Evolutionary conservation across 352 stramenopile species (phyloP), one percentile per base, ranked within the genome.

Genomic region (Phytopythium cucurbitacearum): DNA sequence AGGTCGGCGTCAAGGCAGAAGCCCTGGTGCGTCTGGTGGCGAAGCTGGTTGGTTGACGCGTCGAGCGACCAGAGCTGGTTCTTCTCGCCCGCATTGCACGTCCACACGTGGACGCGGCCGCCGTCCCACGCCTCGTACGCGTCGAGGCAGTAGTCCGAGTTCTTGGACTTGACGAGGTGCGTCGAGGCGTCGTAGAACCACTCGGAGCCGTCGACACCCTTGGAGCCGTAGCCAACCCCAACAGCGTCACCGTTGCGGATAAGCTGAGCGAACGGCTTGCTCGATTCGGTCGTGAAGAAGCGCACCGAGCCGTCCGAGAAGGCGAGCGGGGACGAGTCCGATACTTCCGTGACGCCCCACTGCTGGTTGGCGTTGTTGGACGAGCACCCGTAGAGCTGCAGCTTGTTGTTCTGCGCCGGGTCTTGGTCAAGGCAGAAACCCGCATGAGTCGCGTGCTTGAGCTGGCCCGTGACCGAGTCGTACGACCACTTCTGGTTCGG

Each of bases 401-500:
- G 55, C 56, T 80, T 87, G 59, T 83, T 73, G 55, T 52, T 51
- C 37, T 80, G 61, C 0, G 34, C 55, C 9, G 72, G 43, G 48
- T 81, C 74, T 59, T 55, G 59, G 57, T 89, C 78, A 0, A 91
- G 56, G 40, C 81, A 91, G 44, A 88, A 73, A n/a, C 66, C 68
- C 28, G 60, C 50, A 60, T 86, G 68, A 9, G 48, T 70, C 2
- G 46, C 57, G 42, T 89, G 72, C 36, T 63, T 66, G 0, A 91
- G 51, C 51, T 71, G 60, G 1, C 69, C 67, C 1, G 80, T 84
- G 1, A 56, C 32, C 28, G 66, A 59, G 15, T 91, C 73, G 50
- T 72, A 85, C 40, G 48, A 65, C 77, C 77, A 91, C 53, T 85
- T 83, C 57, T 91, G 80, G 64, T 90, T 87, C 15, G 8, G 15